Evolutionary conservation across 805 yeast genomes (phyloP), one percentile per base, ranked within the genome.

Genomic region (Candida pseudoglaebosa): DNA sequence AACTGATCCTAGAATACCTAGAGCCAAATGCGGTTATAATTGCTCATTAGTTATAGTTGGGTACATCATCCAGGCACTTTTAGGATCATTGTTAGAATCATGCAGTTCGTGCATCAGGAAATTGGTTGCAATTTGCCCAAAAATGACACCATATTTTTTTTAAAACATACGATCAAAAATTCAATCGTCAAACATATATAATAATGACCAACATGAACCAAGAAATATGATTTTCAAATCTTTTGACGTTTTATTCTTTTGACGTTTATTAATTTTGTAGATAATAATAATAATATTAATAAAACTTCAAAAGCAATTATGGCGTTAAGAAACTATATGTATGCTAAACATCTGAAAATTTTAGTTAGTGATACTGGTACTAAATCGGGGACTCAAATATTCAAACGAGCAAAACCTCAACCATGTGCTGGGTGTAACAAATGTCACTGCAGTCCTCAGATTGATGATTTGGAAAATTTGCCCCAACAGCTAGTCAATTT

Each of bases 241-340:
- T n/a, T n/a, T n/a, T n/a, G n/a, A n/a, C n/a, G n/a, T n/a, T n/a
- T n/a, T n/a, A n/a, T n/a, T n/a, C n/a, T n/a, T n/a, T n/a, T n/a
- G n/a, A n/a, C n/a, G n/a, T n/a, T n/a, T n/a, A n/a, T n/a, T n/a
- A n/a, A n/a, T n/a, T n/a, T n/a, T n/a, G n/a, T n/a, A n/a, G n/a
- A n/a, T n/a, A n/a, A n/a, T n/a, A n/a, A n/a, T n/a, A n/a, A n/a
- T n/a, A n/a, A n/a, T n/a, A n/a, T n/a, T n/a, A n/a, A n/a, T n/a
- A n/a, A n/a, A n/a, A n/a, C n/a, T n/a, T n/a, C n/a, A n/a, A n/a
- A n/a, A n/a, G n/a, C n/a, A n/a, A 28, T 21, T 24, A 65, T 66
- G 71, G 71, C 70, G n/a, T 56, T 66, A 35, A 59, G 70, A 52
- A 61, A 66, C 43, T 66, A 66, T 44, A 42, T 66, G 34, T 66